phyloP scores from a whole-genome alignment of 1,139 yeast species.

The Hyphopichia burtonii region DNA sequence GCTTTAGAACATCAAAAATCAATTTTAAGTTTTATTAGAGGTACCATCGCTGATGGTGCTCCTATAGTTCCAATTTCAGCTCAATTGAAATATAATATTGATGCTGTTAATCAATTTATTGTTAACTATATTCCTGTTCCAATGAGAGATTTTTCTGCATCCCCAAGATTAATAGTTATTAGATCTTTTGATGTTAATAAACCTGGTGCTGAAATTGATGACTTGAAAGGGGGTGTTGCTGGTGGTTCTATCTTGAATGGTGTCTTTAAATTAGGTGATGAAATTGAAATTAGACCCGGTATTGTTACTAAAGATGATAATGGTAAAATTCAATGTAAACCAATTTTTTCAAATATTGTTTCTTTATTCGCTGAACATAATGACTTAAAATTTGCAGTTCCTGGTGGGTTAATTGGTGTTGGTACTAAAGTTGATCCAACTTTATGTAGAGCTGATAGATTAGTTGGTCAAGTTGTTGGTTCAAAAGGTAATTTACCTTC shows the following conservation, averaged over 20 bases:
- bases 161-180: constrained; percentile 94
- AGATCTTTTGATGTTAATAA: constrained; percentile 98
- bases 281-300: constrained; percentile 98
- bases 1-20: constrained; percentile 96
- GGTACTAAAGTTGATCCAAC: constrained; percentile 99
- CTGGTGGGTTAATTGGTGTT: constrained; percentile 99
- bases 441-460: constrained; percentile 97
- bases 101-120: constrained; percentile 96
- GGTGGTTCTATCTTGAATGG: constrained; percentile 98
- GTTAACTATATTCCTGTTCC: constrained; percentile 97
- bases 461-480: constrained; percentile 99
- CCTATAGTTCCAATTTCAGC: constrained; percentile 99
- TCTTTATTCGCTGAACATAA: constrained; percentile 97
- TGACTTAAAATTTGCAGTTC: constrained; percentile 97
- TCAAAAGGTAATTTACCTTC: constrained; percentile 95
- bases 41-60: constrained; percentile 98
- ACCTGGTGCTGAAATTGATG: constrained; percentile 98
- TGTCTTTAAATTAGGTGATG: constrained; percentile 96
- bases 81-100: constrained; percentile 96
- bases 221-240: constrained; percentile 99
- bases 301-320: constrained; percentile 93
- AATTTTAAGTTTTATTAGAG: constrained; percentile 87
- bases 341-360: constrained; percentile 90
- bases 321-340: constrained; percentile 92
- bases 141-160: constrained; percentile 86